Evolutionary conservation across 192 early-diverging fungal genomes (phyloP).

Genomic region (Piromyces finnis): DNA sequence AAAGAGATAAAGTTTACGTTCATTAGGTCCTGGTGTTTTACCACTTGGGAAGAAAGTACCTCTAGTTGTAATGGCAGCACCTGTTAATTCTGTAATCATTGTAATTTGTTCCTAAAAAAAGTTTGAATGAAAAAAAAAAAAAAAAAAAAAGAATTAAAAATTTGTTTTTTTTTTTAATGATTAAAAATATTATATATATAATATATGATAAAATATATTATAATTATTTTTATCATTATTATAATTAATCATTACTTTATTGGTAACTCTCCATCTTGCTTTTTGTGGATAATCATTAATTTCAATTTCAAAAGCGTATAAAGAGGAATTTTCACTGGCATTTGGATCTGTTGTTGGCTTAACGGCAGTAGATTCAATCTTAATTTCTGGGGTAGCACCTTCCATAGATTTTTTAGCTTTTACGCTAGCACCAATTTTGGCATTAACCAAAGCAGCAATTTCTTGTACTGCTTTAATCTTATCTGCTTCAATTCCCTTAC

Average conservation of each 20-base stretch:
- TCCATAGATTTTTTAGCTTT: constrained; percentile 11
- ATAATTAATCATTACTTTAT: constrained; percentile 45
- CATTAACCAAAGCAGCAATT: constrained; percentile 35
- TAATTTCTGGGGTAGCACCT: constrained; percentile 3
- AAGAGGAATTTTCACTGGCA: constrained; percentile 17
- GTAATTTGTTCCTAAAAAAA: constrained; percentile 66
- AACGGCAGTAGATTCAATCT: neutral
- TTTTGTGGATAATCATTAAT: constrained; percentile 97
- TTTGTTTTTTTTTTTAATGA: too few species aligned
- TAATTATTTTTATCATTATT: too few species aligned
- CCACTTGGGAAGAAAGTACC: constrained; percentile 78
- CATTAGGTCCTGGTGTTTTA: constrained; percentile 48
- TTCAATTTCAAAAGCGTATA: constrained; percentile 58
- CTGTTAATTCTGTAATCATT: constrained; percentile 79
- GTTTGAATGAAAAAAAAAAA: neutral
- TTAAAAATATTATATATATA: too few species aligned
- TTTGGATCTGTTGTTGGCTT: neutral
- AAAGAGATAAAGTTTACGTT: constrained; percentile 86
- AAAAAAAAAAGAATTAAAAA: neutral
- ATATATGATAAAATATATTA: too few species aligned
- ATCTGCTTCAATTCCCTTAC: constrained; percentile 10
- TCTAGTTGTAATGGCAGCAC: constrained; percentile 87
- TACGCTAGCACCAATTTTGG: constrained; percentile 13
- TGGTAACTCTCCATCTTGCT: constrained; percentile 88
- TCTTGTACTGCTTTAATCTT: constrained; percentile 30